phyloP scores from a whole-genome alignment of 176 grass and related monocot species.

The Musa beccarii region DNA sequence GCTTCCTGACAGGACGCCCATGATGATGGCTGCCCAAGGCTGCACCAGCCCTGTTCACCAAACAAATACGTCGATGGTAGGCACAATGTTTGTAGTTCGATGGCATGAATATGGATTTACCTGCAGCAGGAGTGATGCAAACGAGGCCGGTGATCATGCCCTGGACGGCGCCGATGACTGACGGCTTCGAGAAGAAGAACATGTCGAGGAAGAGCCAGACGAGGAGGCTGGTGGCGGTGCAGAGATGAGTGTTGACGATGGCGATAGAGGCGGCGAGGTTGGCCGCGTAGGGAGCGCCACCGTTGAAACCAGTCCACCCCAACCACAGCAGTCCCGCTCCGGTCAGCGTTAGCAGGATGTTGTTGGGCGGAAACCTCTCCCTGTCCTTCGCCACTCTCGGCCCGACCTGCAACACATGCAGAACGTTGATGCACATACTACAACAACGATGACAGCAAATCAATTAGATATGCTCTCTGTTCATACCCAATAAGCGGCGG shows the following conservation, averaged over 20 bases:
- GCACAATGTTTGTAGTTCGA: not conserved
- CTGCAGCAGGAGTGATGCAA: conserved; percentile 40
- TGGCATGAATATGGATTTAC: not conserved
- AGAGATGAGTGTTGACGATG: conserved; percentile 71
- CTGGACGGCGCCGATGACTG: conserved; percentile 37
- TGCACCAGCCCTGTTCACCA: conserved; percentile 39
- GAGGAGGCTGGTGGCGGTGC: conserved; percentile 66
- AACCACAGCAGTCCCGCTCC: conserved; percentile 75
- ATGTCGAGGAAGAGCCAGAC: conserved; percentile 64
- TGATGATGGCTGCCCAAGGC: conserved; percentile 65
- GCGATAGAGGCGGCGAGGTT: conserved; percentile 53
- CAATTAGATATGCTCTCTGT: not conserved
- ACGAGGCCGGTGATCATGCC: conserved; percentile 41
- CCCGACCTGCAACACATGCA: conserved; percentile 26
- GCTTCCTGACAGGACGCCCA: conserved; percentile 55
- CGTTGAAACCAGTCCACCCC: conserved; percentile 85
- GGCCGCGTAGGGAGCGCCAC: conserved; percentile 54
- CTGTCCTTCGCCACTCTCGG: conserved; percentile 59
- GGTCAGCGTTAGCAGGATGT: conserved; percentile 50
- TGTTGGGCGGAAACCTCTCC: conserved; percentile 75
- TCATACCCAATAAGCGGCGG: conserved; percentile 59
- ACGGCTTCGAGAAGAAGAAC: conserved; percentile 38
- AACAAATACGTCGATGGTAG: too few species aligned
- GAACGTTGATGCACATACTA: too few species aligned
- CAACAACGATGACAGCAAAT: not conserved